Evolutionary conservation across 2,329 filamentous ascomycete species (phyloP), one percentile per base, ranked within the genome.

Genomic region (Fusarium solani-melongenae): DNA sequence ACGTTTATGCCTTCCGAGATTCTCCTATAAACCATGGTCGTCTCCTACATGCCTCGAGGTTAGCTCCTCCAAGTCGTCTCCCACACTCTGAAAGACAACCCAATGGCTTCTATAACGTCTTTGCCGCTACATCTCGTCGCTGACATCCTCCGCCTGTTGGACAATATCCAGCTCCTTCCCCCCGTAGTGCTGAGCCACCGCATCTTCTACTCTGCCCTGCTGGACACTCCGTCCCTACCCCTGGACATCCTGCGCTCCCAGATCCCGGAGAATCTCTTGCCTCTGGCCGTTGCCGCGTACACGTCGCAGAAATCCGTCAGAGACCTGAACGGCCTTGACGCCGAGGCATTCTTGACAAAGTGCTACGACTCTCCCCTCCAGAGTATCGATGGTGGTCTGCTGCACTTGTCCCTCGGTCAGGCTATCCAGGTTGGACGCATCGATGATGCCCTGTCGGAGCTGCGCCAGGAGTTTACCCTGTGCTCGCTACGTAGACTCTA

Each of bases 121-220:
- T 56, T 77, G n/a, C 76, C 76, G 11, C 64, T 75, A 14, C 75
- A 77, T 60, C 49, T 77, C 14, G 33, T 75, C 14, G 72, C 73
- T 58, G 73, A 75, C 59, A 75, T 77, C 41, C 67, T 77, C 14
- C 33, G 63, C 10, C 49, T 74, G 36, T 61, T 77, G 55, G 63
- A 64, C 6, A 66, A 62, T 14, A 67, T 77, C 27, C 62, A 74
- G 29, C 60, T 70, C 9, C 67, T 77, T 1, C 75, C 70, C 58
- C 38, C 63, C 8, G 66, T 66, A 20, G 29, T 77, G 5, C 53
- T 77, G 6, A 77, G 75, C 62, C 66, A 76, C 53, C 72, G 64
- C 53, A 56, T 75, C 44, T 77, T 77, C 33, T 75, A 76, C 61
- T 69, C 60, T 36, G 76, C 73, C n/a, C 58, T 63, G 10, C 20